A percentile compares a stretch with the other conserved stretches of the same genome.
Evolutionary conservation across 225 moss, liverwort and hornwort species (phyloP).

Genomic region (Ulota crispa): DNA sequence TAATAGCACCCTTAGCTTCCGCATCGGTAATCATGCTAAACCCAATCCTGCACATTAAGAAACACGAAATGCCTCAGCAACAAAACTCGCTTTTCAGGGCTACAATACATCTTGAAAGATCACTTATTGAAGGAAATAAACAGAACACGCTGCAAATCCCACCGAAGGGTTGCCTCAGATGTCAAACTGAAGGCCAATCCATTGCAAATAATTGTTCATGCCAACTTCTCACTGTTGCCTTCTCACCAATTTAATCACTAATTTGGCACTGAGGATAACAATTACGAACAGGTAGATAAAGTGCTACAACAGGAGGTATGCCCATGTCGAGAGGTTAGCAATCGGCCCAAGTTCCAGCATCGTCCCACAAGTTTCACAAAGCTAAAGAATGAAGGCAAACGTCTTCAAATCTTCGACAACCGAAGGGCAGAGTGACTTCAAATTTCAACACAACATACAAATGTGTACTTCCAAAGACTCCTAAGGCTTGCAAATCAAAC

Average conservation of each 20-base stretch:
- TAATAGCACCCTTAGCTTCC: constrained; percentile 80
- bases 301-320: background rate
- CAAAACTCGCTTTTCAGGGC: background rate
- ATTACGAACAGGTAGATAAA: background rate
- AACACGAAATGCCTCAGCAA: constrained; percentile 18
- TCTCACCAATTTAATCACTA: background rate
- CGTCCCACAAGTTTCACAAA: background rate
- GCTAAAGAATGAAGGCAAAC: background rate
- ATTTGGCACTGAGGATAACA: background rate
- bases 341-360: background rate
- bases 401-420: background rate
- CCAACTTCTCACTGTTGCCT: background rate
- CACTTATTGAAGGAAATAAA: background rate
- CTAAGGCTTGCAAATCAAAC: constrained; percentile 36
- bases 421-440: background rate
- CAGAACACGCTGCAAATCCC: background rate
- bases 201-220: too few relatives aligned
- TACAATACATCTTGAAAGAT: background rate
- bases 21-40: constrained; percentile 97
- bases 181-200: background rate
- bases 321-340: background rate
- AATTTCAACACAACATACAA: background rate
- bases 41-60: constrained; percentile 71
- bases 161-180: background rate
- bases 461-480: background rate